These are phyloP conservation scores for Neoscytalidium dimidiatum DNA, from an alignment of 2,329 filamentous ascomycete species.

Conservation along the genomic window DNA sequence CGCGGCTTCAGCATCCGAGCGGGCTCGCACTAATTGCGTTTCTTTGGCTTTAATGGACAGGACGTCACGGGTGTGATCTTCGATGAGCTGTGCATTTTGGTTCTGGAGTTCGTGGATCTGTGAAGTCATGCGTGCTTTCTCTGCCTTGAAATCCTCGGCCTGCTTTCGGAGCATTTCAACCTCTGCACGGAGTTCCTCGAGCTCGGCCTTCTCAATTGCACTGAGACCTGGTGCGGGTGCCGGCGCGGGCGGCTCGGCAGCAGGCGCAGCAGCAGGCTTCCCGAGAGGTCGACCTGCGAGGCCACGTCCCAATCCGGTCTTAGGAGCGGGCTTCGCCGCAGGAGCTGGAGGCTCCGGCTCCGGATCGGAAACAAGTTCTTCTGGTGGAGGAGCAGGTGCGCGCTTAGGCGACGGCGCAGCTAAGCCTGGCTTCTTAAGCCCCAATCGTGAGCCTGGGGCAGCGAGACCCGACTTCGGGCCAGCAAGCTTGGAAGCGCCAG, in stretches of 20 bases:
- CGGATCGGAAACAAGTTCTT: constrained; percentile 52
- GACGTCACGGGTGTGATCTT: constrained; percentile 94
- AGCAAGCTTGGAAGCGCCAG: constrained; percentile 41
- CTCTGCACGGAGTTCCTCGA: constrained; percentile 82
- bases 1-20: constrained; percentile 85
- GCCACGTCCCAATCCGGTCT: constrained; percentile 69
- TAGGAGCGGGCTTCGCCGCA: constrained; percentile 54
- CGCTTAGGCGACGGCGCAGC: constrained; percentile 12
- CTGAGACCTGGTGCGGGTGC: constrained; percentile 64
- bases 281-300: constrained; percentile 83
- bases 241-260: constrained; percentile 50
- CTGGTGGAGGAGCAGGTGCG: constrained; percentile 50
- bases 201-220: constrained; percentile 83
- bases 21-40: constrained; percentile 89
- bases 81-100: constrained; percentile 93
- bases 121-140: constrained; percentile 77
- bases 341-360: constrained; percentile 42
- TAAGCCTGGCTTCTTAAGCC: constrained; percentile 44
- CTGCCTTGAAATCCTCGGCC: constrained; percentile 78
- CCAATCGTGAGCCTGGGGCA: constrained; percentile 37
- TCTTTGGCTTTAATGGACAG: constrained; percentile 98
- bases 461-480: constrained; percentile 44
- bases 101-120: constrained; percentile 95
- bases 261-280: constrained; percentile 56
- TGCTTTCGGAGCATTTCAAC: constrained; percentile 76